Base-by-base conservation (phyloP, 176 grass and related monocot species). In the Olyra latifolia region DNA sequence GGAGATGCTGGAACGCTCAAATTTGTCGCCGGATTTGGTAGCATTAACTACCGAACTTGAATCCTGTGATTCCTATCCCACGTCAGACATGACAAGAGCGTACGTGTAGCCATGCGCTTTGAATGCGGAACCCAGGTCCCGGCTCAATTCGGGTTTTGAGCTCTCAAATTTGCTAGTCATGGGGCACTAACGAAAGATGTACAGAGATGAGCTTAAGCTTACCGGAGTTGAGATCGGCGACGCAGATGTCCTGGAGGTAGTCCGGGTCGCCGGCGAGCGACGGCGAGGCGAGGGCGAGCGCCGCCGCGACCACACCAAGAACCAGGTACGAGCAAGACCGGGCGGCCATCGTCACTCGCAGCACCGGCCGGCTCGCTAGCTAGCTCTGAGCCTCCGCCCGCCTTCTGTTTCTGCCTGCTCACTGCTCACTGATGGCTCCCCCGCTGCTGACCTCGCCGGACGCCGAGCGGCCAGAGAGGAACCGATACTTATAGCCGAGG, bases 161-260 rank as follows among this genome's bases (percentile, higher is more conserved):
- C 24, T 28, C 57, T 14, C 11, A 28, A 28, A 20, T 17, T 35
- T 35, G 32, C 32, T 35, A 35, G 32, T 59, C 56, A 6, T 59
- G 11, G 22, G 22, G 56, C 22, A 20, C 17, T 44, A 11, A 7
- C 44, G 9, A 57, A 58, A 60, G 11, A 28, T 14, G 1, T 7
- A 14, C 57, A 28, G 14, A 60, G 12, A 13, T 28, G 57, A 15
- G 5, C 5, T 35, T 27, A 47, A 11, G 35, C 15, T 80, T 83
- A 93, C 94, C 53, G 9, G 94, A 84, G 15, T 75, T 82, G 74
- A 91, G 91, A 68, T 97, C 91, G 10, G 94, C 91, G 45, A 93
- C 91, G 75, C 91, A 97, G 81, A 97, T 32, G 52, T 97, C 91
- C 72, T 97, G 94, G 83, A 97, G 94, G 84, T 87, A 88, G 81